Percentiles rank a stretch among this genome's conserved stretches.
phyloP scores from a whole-genome alignment of 805 yeast genomes.

The Candida germanica region DNA sequence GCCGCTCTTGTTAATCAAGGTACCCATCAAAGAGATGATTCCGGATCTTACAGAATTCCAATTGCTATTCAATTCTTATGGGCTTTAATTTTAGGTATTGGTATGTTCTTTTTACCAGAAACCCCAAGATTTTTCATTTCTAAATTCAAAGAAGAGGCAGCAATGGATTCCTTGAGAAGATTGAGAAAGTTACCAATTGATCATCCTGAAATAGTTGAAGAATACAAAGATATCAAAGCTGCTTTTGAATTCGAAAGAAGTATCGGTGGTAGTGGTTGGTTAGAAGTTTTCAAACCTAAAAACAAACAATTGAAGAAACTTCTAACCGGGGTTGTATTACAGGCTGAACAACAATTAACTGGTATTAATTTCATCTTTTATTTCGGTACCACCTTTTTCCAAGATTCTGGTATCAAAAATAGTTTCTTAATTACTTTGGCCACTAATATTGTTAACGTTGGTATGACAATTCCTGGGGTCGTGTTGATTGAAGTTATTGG shows the following conservation, averaged over 20 bases:
- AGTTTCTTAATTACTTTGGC: constrained; percentile 47
- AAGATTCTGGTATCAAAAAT: constrained; percentile 54
- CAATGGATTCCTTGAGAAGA: constrained; percentile 28
- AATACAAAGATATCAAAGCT: constrained; percentile 72
- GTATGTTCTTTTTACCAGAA: constrained; percentile 37
- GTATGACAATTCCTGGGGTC: constrained; percentile 38
- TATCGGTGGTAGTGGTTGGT: constrained; percentile 47
- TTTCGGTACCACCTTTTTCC: constrained; percentile 82
- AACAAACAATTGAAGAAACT: constrained; percentile 49
- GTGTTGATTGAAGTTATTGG: constrained; percentile 44
- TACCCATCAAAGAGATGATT: constrained; percentile 29
- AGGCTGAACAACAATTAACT: constrained; percentile 84
- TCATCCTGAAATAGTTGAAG: constrained; percentile 68
- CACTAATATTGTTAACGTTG: constrained; percentile 39
- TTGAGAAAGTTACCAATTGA: constrained; percentile 53
- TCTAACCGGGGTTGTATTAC: constrained; percentile 62
- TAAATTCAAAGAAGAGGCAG: constrained; percentile 23
- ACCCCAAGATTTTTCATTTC: constrained; percentile 39
- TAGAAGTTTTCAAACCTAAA: constrained; percentile 59
- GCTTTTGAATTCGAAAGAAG: constrained; percentile 66
- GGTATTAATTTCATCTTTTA: constrained; percentile 91
- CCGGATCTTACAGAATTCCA: constrained; percentile 43
- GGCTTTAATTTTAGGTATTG: constrained; percentile 34
- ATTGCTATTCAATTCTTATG: constrained; percentile 39
- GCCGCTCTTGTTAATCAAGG: constrained; percentile 39